Percentiles rank a stretch among this genome's conserved stretches.
Conservation (phyloP, 2,329 filamentous ascomycete species). For the Fusarium pilosicola region DNA sequence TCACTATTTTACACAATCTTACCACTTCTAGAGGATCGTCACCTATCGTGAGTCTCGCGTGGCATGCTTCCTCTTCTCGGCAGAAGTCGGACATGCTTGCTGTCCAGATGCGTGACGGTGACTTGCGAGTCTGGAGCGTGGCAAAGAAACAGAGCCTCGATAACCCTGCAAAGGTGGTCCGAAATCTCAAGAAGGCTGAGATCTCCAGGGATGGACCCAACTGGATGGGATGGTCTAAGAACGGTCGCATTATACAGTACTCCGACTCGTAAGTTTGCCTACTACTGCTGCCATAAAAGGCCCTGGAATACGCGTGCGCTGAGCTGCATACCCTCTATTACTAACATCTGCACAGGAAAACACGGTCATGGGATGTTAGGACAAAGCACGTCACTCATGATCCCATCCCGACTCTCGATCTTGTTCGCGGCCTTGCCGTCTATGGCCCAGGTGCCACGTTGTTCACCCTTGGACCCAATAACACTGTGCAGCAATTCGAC, state of each 20-base stretch:
- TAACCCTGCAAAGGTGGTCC: slow-evolving; percentile 88
- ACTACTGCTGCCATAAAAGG: too few species aligned
- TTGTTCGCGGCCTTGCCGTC: too few species aligned
- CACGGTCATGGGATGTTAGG: too few species aligned
- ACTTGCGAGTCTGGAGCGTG: slow-evolving; percentile 96
- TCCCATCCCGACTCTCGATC: too few species aligned
- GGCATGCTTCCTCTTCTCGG: slow-evolving; percentile 95
- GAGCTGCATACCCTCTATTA: too few species aligned
- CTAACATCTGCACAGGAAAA: too few species aligned
- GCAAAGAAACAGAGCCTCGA: slow-evolving; percentile 78
- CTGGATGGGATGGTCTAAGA: slow-evolving; percentile 99
- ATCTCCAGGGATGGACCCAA: slow-evolving; percentile 79
- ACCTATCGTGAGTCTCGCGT: slow-evolving; percentile 85
- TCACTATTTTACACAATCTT: slow-evolving; percentile 93
- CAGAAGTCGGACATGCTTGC: slow-evolving; percentile 99
- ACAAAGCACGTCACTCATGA: too few species aligned
- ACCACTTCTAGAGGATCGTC: slow-evolving; percentile 86
- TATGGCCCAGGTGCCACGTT: too few species aligned
- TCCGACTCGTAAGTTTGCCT: slow-evolving; percentile 81
- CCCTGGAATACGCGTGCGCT: too few species aligned
- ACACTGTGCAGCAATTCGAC: slow-evolving; percentile 95
- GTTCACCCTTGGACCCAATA: too few species aligned
- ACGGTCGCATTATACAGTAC: slow-evolving; percentile 92
- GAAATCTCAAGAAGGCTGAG: slow-evolving; percentile 84
- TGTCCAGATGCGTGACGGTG: slow-evolving; percentile 89